These are phyloP conservation scores for Aspergillus aculeatus DNA, from an alignment of 2,329 filamentous ascomycete species.

Conservation along the genomic window DNA sequence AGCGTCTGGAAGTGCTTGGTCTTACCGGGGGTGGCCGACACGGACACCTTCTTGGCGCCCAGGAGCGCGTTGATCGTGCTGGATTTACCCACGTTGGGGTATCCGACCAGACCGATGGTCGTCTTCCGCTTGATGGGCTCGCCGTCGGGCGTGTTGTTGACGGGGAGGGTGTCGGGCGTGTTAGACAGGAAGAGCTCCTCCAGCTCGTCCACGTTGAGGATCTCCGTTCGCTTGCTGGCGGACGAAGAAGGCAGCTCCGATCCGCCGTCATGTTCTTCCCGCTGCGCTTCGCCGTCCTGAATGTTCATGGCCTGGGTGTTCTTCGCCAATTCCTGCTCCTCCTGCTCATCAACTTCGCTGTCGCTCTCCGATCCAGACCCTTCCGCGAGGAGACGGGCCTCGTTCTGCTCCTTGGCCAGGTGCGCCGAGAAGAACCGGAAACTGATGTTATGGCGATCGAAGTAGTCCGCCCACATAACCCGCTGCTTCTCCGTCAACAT, in stretches of 20 bases:
- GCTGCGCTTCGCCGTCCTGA: slow-evolving; percentile 31
- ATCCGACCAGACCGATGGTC: slow-evolving; percentile 90
- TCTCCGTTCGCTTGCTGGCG: slow-evolving; percentile 61
- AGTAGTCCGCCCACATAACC: slow-evolving; percentile 79
- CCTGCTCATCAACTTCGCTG: slow-evolving; percentile 25
- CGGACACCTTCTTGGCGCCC: slow-evolving; percentile 96
- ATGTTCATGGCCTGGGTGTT: slow-evolving; percentile 17
- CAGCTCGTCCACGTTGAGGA: slow-evolving; percentile 88
- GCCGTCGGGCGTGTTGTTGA: slow-evolving; percentile 47
- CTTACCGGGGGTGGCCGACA: slow-evolving; percentile 95
- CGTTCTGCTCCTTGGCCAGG: slow-evolving; percentile 84
- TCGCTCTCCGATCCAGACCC: slow-evolving; percentile 46
- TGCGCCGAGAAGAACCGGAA: slow-evolving; percentile 97
- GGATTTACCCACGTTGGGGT: slow-evolving; percentile 98
- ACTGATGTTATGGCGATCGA: slow-evolving; percentile 74
- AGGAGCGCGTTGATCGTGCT: slow-evolving; percentile 99
- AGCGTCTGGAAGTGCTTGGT: slow-evolving; percentile 99
- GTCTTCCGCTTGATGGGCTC: slow-evolving; percentile 60
- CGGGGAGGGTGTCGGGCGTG: slow-evolving; percentile 55
- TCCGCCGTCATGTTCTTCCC: slow-evolving; percentile 27
- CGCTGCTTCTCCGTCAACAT: slow-evolving; percentile 93
- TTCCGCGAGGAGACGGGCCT: slow-evolving; percentile 62
- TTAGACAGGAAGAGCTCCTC: slow-evolving; percentile 84
- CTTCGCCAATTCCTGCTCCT: slow-evolving; percentile 22
- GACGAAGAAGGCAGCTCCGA: slow-evolving; percentile 11